A percentile compares a stretch with the other conserved stretches of the same genome.
phyloP scores from a whole-genome alignment of 352 stramenopile genomes.

The Phytophthora nicotianae region DNA sequence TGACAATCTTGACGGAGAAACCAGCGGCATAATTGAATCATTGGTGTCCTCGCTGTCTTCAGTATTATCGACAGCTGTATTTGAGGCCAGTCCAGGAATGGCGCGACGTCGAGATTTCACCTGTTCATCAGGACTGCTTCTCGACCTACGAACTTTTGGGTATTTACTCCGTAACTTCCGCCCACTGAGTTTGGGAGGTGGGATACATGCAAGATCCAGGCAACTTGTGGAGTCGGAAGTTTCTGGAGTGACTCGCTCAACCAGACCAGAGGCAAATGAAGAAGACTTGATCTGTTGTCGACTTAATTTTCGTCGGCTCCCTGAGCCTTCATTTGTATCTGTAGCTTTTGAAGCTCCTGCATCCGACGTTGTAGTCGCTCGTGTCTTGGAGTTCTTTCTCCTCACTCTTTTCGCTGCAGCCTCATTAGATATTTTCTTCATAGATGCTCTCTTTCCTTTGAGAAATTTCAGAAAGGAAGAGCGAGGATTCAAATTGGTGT shows the following conservation, averaged over 20 bases:
- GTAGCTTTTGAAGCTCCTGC: constrained; percentile 15
- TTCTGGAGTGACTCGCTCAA: constrained; percentile 14
- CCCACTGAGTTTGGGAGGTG: constrained; percentile 38
- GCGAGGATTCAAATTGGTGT: constrained; percentile 18
- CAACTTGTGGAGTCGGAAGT: constrained; percentile 9
- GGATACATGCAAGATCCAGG: constrained; percentile 21
- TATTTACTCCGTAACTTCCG: constrained; percentile 46
- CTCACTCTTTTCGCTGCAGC: constrained; percentile 17
- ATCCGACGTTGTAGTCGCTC: constrained; percentile 18
- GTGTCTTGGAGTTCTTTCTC: constrained; percentile 26
- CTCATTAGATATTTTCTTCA: constrained; percentile 25
- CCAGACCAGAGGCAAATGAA: constrained; percentile 12
- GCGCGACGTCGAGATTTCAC: constrained; percentile 29
- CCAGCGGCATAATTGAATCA: constrained; percentile 30
- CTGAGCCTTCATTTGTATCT: constrained; percentile 20
- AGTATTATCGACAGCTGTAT: constrained; percentile 5
- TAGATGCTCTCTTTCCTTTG: constrained; percentile 19
- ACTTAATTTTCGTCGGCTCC: constrained; percentile 23
- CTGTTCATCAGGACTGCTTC: constrained; percentile 28
- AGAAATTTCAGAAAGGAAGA: constrained; percentile 18
- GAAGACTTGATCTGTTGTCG: constrained; percentile 26
- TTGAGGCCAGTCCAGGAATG: constrained; percentile 17
- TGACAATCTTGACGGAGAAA: constrained; percentile 23
- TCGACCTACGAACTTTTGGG: constrained; percentile 26
- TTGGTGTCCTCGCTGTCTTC: constrained; percentile 11